phyloP scores from a whole-genome alignment of 257 asterid species.

The Catharanthus roseus region DNA sequence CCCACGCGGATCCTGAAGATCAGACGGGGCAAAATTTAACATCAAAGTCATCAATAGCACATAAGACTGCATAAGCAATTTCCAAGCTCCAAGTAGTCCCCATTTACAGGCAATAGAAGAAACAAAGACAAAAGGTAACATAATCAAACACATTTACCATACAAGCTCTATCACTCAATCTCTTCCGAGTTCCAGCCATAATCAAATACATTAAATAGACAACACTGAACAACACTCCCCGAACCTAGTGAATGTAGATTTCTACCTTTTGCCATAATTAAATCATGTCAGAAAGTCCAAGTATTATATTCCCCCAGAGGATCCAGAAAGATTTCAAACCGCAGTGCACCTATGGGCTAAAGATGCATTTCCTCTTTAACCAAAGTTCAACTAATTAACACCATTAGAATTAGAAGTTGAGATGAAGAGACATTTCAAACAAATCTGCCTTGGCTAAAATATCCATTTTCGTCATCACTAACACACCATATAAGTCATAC shows the following conservation, averaged over 20 bases:
- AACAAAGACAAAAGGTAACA: no score
- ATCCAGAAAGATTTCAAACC: not conserved
- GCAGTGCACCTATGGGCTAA: not conserved
- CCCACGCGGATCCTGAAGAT: constrained; percentile 64
- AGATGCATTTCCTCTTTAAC: not conserved
- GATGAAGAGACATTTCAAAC: not conserved
- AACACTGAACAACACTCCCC: not conserved
- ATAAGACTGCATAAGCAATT: not conserved
- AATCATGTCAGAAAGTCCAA: not conserved
- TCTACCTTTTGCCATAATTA: not conserved
- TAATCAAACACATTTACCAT: not conserved
- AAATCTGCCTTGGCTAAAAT: not conserved
- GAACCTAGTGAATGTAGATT: not conserved
- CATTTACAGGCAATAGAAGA: no score
- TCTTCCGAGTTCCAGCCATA: not conserved
- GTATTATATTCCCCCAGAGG: not conserved
- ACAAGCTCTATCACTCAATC: not conserved
- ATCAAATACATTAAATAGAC: not conserved
- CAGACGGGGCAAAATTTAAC: not conserved
- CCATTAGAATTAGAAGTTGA: not conserved
- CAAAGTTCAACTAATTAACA: not conserved
- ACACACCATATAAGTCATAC: not conserved
- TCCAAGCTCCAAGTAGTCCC: not conserved
- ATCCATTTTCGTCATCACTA: not conserved
- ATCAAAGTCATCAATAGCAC: not conserved